Percentiles rank a stretch among this genome's conserved stretches.
Evolutionary conservation across 768 basidiomycete species (phyloP).

Genomic region (Leccinellum luteum): DNA sequence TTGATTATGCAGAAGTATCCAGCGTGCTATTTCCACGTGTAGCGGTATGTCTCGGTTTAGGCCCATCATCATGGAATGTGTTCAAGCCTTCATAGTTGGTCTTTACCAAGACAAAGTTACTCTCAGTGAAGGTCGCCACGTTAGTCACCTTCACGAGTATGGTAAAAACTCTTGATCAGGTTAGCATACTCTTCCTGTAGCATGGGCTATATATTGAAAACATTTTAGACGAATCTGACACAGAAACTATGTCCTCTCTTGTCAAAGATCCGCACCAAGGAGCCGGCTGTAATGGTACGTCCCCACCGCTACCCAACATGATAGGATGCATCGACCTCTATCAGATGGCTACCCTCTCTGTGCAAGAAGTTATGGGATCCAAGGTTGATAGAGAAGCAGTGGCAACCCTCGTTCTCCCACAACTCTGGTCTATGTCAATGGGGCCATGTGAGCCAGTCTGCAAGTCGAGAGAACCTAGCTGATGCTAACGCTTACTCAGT

Average conservation of each 20-base stretch:
- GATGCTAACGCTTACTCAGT: slow-evolving; percentile 40
- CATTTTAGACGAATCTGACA: slow-evolving; percentile 72
- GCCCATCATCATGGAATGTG: neutral
- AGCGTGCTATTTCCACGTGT: slow-evolving; percentile 87
- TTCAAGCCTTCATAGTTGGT: slow-evolving; percentile 58
- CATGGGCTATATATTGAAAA: neutral
- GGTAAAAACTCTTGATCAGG: slow-evolving; percentile 90
- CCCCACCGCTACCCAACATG: neutral
- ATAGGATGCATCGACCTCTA: slow-evolving; percentile 2
- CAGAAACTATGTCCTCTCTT: slow-evolving; percentile 94
- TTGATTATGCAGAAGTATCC: slow-evolving; percentile 95
- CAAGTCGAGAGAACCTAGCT: neutral
- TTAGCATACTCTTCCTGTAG: slow-evolving; percentile 26
- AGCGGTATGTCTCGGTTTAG: slow-evolving; percentile 55
- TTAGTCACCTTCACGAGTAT: slow-evolving; percentile 78
- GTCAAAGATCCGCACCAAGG: slow-evolving; percentile 93
- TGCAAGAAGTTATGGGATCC: slow-evolving; percentile 95
- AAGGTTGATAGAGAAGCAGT: slow-evolving; percentile 94
- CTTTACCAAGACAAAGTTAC: slow-evolving; percentile 87
- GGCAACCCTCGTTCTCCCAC: slow-evolving; percentile 83
- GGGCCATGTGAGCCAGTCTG: slow-evolving; percentile 67
- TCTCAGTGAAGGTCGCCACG: slow-evolving; percentile 90
- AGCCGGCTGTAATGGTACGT: slow-evolving; percentile 87
- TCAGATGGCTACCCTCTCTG: slow-evolving; percentile 83
- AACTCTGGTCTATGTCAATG: slow-evolving; percentile 97